Evolutionary conservation across 768 basidiomycete genomes (phyloP), one percentile per base, ranked within the genome.

Genomic region (Kockovaella imperatae): DNA sequence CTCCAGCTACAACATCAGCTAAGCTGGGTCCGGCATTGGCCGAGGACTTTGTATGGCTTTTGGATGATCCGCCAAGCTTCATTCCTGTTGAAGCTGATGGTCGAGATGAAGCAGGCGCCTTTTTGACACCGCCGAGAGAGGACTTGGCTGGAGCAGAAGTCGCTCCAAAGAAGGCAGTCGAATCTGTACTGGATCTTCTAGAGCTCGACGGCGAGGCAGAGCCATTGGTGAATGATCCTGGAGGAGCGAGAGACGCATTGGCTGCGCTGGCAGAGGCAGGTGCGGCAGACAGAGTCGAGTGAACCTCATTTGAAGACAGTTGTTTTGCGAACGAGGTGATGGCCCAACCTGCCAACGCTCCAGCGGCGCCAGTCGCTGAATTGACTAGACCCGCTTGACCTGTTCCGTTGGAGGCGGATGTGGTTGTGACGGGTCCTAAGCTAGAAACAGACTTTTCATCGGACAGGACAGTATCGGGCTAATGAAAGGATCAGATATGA

Each of bases 281-380:
- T 25, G 45, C 47, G n/a, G 46, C 55, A n/a, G 57, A 47, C 74
- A 21, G 54, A 29, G 75, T 78, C 21, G 78, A 82, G 64, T 87
- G 83, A 42, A 87, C 68, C 59, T 91, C 88, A 4, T 81, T 72
- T 5, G 81, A 80, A 46, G 73, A 25, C 45, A 85, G 86, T 76
- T 84, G 86, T 73, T 82, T 90, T 23, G 85, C 82, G 0, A 96
- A 62, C 0, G 86, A 89, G 3, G 88, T 85, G 35, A 96, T 87
- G 1, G 93, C 93, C 93, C 93, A 97, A 5, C 90, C 88, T 13
- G 93, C 91, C 3, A 99, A 74, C 15, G 83, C 85, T 6, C 86
- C 84, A 15, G 91, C 93, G 2, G 90, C 91, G 0, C 89, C 90
- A 0, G 89, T 83, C 0, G 93, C 89, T 3, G 82, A 82, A 57